A percentile compares a stretch with the other conserved stretches of the same genome.
Evolutionary conservation across 2,329 filamentous ascomycete species (phyloP).

Genomic region (Tolypocladium album): DNA sequence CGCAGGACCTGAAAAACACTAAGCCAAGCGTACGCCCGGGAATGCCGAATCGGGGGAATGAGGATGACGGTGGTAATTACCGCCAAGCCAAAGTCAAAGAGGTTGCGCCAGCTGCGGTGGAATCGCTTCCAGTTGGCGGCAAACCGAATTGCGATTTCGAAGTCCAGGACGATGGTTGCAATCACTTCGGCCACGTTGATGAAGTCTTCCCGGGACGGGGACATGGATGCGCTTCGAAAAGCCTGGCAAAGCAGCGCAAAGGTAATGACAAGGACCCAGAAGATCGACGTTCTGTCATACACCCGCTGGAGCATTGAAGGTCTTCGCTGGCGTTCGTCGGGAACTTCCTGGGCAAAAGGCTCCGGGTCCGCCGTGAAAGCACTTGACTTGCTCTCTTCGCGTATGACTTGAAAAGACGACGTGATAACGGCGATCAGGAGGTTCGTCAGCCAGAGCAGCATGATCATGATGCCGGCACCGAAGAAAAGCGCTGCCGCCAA

Average conservation of each 20-base stretch:
- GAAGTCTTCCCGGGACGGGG: conserved; percentile 43
- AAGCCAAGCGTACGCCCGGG: conserved; percentile 75
- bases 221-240: conserved; percentile 68
- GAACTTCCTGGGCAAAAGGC: conserved; percentile 20
- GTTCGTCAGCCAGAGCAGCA: conserved; percentile 95
- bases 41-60: conserved; percentile 66
- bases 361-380: conserved; percentile 75
- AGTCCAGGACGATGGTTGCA: conserved; percentile 66
- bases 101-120: conserved; percentile 60
- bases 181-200: conserved; percentile 64
- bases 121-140: conserved; percentile 72
- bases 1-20: conserved; percentile 89
- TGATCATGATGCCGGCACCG: conserved; percentile 67
- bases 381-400: conserved; percentile 89
- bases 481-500: conserved; percentile 73
- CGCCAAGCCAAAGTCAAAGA: conserved; percentile 71
- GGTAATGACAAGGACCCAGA: conserved; percentile 75
- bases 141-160: conserved; percentile 77
- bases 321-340: conserved; percentile 25
- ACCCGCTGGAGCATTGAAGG: conserved; percentile 50
- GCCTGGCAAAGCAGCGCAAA: conserved; percentile 73
- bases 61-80: conserved; percentile 77
- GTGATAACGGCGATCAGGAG: conserved; percentile 94
- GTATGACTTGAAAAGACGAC: conserved; percentile 94
- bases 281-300: conserved; percentile 61